phyloP scores from a whole-genome alignment of 768 basidiomycete genomes.

The Pleurotus cornucopiae region DNA sequence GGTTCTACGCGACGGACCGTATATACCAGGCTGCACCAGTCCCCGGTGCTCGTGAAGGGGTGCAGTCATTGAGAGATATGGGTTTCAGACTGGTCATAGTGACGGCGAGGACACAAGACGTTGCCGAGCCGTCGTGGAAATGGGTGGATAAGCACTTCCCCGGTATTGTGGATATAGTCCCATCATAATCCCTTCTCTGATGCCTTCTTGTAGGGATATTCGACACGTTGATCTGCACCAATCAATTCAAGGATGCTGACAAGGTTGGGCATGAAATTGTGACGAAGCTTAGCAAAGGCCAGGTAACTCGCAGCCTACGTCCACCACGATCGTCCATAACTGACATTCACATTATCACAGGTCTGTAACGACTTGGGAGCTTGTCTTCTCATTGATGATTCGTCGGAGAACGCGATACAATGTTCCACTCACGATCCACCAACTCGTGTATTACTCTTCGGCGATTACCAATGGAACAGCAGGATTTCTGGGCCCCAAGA shows the following conservation, averaged over 20 bases:
- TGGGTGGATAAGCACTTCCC: conserved; percentile 70
- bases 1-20: conserved; percentile 51
- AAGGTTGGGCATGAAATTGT: conserved; percentile 40
- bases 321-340: not conserved
- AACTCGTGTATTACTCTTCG: conserved; percentile 67
- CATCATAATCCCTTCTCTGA: not conserved
- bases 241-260: conserved; percentile 58
- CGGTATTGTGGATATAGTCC: conserved; percentile 29
- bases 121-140: conserved; percentile 54
- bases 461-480: conserved; percentile 73
- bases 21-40: conserved; percentile 49
- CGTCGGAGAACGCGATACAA: conserved; percentile 69
- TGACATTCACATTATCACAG: conserved; percentile 23
- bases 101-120: conserved; percentile 61
- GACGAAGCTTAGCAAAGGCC: conserved; percentile 66
- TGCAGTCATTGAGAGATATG: conserved; percentile 49
- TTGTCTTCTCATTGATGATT: conserved; percentile 73
- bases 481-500: conserved; percentile 44
- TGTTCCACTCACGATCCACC: conserved; percentile 45
- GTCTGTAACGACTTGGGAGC: conserved; percentile 64
- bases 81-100: conserved; percentile 72
- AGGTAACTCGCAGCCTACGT: conserved; percentile 31
- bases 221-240: conserved; percentile 64
- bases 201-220: conserved; percentile 35
- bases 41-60: conserved; percentile 57